phyloP scores from a whole-genome alignment of 202 grass and related monocot species.

The Setaria viridis region DNA sequence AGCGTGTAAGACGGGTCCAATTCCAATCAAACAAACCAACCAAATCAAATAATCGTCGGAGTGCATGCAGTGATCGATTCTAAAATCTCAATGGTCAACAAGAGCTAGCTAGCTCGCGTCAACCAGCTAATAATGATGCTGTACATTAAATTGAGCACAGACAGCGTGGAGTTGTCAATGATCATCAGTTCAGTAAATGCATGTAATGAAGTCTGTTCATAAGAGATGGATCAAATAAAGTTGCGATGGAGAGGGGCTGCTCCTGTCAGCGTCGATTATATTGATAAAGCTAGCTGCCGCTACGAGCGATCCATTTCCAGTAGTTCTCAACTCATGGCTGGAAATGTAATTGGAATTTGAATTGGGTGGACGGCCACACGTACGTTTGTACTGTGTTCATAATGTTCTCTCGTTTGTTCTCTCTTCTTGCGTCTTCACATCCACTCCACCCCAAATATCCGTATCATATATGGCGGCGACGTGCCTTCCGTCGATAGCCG shows the following conservation, averaged over 20 bases:
- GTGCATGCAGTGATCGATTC: too few species aligned
- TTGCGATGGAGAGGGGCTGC: too few species aligned
- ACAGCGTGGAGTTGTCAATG: too few species aligned
- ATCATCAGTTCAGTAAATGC: too few species aligned
- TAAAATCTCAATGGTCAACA: too few species aligned
- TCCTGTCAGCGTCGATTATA: too few species aligned
- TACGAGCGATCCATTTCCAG: background rate
- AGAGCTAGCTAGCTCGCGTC: too few species aligned
- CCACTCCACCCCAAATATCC: background rate
- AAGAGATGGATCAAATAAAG: too few species aligned
- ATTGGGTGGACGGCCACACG: background rate
- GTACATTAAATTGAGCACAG: too few species aligned
- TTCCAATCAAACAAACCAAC: background rate
- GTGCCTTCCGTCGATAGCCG: background rate
- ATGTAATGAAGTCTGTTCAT: too few species aligned
- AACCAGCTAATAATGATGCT: too few species aligned
- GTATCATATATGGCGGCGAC: background rate
- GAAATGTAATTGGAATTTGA: background rate
- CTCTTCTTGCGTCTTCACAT: background rate
- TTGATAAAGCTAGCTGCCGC: too few species aligned
- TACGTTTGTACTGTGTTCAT: background rate
- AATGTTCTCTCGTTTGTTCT: background rate
- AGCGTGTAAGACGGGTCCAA: background rate
- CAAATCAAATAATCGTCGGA: constrained; percentile 33
- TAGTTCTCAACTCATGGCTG: background rate